Percentiles rank a stretch among this genome's conserved stretches.
phyloP scores from a whole-genome alignment of 345 rosid species.

The Pugionium cornutum region DNA sequence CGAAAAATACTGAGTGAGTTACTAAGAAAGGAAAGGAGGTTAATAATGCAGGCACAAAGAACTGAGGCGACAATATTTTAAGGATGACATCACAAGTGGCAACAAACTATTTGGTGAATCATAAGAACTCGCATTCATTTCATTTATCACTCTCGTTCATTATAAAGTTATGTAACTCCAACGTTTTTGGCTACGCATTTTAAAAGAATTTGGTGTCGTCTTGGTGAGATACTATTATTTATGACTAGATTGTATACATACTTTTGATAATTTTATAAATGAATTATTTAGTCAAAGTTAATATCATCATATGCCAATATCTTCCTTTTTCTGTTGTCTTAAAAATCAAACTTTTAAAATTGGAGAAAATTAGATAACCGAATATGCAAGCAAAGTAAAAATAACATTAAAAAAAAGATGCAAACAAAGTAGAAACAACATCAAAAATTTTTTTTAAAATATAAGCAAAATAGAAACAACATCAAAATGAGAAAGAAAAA shows the following conservation, averaged over 20 bases:
- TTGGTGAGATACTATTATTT: slow-evolving; percentile 19
- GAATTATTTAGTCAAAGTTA: slow-evolving; percentile 27
- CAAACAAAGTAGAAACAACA: too few relatives aligned
- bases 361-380: too few relatives aligned
- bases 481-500: too few relatives aligned
- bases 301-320: neutral
- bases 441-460: too few relatives aligned
- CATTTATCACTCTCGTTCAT: neutral
- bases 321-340: too few relatives aligned
- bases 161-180: slow-evolving; percentile 15
- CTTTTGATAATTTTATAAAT: neutral
- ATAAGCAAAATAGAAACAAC: too few relatives aligned
- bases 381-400: too few relatives aligned
- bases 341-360: too few relatives aligned
- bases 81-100: slow-evolving; percentile 27
- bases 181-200: slow-evolving; percentile 27
- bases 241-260: neutral
- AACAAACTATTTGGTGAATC: slow-evolving; percentile 27
- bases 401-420: too few relatives aligned
- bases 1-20: neutral
- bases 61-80: slow-evolving; percentile 24
- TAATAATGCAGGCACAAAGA: slow-evolving; percentile 22
- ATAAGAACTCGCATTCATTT: slow-evolving; percentile 34
- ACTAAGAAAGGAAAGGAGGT: neutral
- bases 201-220: neutral